Evolutionary conservation across 2,329 filamentous ascomycete genomes (phyloP).

Genomic region (Penicillium sp.): DNA sequence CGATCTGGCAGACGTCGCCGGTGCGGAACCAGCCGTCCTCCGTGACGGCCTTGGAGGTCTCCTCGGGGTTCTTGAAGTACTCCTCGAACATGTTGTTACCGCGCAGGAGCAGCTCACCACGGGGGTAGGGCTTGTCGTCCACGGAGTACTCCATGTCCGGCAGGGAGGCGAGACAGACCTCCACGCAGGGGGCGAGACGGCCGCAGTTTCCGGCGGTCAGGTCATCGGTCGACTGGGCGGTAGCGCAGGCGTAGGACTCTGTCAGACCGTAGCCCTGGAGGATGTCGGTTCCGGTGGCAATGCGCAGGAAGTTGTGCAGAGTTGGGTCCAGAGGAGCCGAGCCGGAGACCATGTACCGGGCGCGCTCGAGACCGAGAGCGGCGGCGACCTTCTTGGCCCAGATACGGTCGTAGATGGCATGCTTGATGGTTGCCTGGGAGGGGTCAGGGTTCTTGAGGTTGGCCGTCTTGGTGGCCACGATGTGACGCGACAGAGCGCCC

Average conservation of each 20-base stretch:
- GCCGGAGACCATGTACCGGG: constrained; percentile 76
- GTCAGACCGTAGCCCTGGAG: constrained; percentile 91
- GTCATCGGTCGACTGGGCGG: constrained; percentile 71
- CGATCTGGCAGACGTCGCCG: constrained; percentile 85
- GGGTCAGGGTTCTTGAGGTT: constrained; percentile 69
- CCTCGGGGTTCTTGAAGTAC: constrained; percentile 87
- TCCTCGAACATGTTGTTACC: constrained; percentile 79
- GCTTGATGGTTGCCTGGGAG: constrained; percentile 68
- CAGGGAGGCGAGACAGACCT: constrained; percentile 81
- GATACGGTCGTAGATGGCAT: constrained; percentile 63
- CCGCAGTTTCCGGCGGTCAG: constrained; percentile 81
- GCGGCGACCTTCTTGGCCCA: constrained; percentile 85
- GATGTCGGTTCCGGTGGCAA: constrained; percentile 77
- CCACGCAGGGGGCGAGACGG: constrained; percentile 64
- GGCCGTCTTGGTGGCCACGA: constrained; percentile 78
- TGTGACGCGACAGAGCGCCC: constrained; percentile 77
- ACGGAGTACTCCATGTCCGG: constrained; percentile 93
- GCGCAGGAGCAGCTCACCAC: constrained; percentile 84
- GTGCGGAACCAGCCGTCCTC: constrained; percentile 96
- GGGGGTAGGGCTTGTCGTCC: constrained; percentile 83
- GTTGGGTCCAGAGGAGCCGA: constrained; percentile 87
- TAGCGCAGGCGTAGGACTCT: constrained; percentile 80
- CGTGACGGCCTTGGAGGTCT: constrained; percentile 80
- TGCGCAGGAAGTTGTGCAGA: constrained; percentile 84
- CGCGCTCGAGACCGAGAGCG: constrained; percentile 78